Evolutionary conservation across 2,329 filamentous ascomycete genomes (phyloP).

Genomic region (Apiospora saccharicola): DNA sequence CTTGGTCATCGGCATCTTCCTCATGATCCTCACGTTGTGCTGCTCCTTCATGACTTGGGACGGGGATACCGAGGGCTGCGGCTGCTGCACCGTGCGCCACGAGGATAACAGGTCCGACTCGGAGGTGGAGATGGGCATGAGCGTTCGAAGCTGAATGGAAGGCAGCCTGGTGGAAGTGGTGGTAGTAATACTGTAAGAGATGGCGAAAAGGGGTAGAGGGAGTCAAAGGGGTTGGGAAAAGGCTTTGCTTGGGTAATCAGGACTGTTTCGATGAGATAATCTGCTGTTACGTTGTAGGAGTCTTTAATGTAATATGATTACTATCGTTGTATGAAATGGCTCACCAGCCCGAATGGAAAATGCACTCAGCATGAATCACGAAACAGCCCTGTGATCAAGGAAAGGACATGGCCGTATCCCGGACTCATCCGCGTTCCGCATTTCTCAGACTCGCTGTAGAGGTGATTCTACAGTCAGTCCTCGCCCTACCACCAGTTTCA

Average conservation of each 20-base stretch:
- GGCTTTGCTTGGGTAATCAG: background rate
- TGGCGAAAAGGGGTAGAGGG: background rate
- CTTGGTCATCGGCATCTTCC: slow-evolving; percentile 15
- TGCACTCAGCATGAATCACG: background rate
- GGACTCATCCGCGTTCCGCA: no score
- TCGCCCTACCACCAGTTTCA: background rate
- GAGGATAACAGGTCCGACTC: slow-evolving; percentile 14
- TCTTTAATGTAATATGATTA: background rate
- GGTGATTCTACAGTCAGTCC: background rate
- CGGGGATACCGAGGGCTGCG: background rate
- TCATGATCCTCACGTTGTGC: slow-evolving; percentile 13
- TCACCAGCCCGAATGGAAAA: background rate
- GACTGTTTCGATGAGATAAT: background rate
- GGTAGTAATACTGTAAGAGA: background rate
- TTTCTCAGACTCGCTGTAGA: background rate
- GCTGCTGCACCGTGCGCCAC: slow-evolving; percentile 10
- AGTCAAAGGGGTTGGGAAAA: background rate
- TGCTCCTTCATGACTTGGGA: slow-evolving; percentile 21
- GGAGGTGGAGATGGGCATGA: slow-evolving; percentile 10
- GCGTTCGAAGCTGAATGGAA: background rate
- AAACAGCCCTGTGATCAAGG: background rate
- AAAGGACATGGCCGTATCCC: no score
- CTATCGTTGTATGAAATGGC: background rate
- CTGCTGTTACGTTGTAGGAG: background rate
- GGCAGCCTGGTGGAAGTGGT: background rate